Evolutionary conservation across 1,284 basidiomycete genomes (phyloP).

Genomic region (Apiotrichum akiyoshidainum): DNA sequence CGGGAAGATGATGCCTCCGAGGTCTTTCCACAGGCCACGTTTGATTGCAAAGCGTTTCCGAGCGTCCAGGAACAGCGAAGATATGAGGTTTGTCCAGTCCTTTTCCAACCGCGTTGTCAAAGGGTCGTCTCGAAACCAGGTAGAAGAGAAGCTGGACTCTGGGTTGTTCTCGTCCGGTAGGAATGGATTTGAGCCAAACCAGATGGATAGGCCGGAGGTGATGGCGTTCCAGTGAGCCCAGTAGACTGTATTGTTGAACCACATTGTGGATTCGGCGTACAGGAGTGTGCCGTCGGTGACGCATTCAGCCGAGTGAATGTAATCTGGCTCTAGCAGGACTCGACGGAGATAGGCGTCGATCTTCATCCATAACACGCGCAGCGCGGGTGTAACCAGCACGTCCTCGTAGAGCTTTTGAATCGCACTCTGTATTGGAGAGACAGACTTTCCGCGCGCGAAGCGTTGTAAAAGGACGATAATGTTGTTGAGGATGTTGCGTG

Average conservation of each 20-base stretch:
- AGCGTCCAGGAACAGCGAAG: conserved; percentile 5
- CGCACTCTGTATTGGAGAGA: conserved; percentile 9
- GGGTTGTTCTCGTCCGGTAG: neutral
- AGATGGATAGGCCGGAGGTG: conserved; percentile 3
- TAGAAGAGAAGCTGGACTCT: neutral
- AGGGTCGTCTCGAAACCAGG: conserved; percentile 14
- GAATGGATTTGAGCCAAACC: conserved; percentile 1
- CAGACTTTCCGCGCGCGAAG: conserved; percentile 11
- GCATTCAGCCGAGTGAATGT: conserved; percentile 5
- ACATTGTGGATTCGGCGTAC: neutral
- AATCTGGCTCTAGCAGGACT: conserved; percentile 11
- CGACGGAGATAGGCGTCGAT: conserved; percentile 9
- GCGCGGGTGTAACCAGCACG: neutral
- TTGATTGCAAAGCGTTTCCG: conserved; percentile 3
- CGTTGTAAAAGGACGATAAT: conserved; percentile 11
- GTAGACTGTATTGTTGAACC: conserved; percentile 12
- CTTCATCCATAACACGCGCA: neutral
- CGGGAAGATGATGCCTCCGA: conserved; percentile 2
- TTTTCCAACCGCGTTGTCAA: conserved; percentile 5
- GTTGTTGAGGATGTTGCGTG: conserved; percentile 9
- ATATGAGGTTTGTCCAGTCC: neutral
- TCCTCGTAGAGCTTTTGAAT: conserved; percentile 14
- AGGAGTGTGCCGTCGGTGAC: neutral
- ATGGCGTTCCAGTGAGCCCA: conserved; percentile 18
- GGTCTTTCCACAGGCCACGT: conserved; percentile 13